Percentiles rank a stretch among this genome's conserved stretches.
These are phyloP conservation scores for Flammula alnicola DNA, from an alignment of 1,284 basidiomycete species.

Conservation along the genomic window DNA sequence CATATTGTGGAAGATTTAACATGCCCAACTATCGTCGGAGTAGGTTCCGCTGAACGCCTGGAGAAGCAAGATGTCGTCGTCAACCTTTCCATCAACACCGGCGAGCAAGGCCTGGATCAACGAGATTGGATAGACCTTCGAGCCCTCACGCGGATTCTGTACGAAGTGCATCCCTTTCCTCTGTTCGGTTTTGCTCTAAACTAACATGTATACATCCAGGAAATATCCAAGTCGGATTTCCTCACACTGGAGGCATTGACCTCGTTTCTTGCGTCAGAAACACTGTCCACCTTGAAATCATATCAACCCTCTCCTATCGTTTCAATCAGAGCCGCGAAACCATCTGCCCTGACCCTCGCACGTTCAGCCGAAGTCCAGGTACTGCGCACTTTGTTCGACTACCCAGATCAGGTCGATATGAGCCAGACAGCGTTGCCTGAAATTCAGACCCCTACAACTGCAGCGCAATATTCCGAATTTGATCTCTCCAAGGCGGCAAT, in stretches of 20 bases:
- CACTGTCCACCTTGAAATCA: conserved; percentile 32
- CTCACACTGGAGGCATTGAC: conserved; percentile 79
- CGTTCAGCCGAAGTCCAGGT: conserved; percentile 40
- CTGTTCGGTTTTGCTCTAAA: background rate
- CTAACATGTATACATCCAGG: conserved; percentile 32
- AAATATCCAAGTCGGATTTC: conserved; percentile 53
- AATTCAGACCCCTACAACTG: background rate
- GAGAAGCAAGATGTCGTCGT: conserved; percentile 73
- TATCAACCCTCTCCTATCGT: conserved; percentile 37
- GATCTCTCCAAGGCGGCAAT: conserved; percentile 48
- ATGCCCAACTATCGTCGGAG: conserved; percentile 69
- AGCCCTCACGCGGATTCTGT: conserved; percentile 31
- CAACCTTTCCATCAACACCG: conserved; percentile 52
- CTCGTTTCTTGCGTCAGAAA: conserved; percentile 58
- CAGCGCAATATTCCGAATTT: background rate
- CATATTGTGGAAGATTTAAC: conserved; percentile 56
- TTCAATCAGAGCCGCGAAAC: conserved; percentile 74
- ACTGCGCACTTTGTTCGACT: conserved; percentile 16
- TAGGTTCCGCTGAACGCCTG: conserved; percentile 74
- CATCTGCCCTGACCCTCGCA: conserved; percentile 77
- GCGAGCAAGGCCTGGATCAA: conserved; percentile 21
- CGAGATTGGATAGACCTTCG: conserved; percentile 37
- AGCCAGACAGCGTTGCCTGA: background rate
- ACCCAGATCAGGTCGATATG: conserved; percentile 2
- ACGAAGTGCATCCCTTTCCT: conserved; percentile 33